Base-by-base conservation (phyloP, 2,329 filamentous ascomycete genomes). In the Macrophomina phaseolina region DNA sequence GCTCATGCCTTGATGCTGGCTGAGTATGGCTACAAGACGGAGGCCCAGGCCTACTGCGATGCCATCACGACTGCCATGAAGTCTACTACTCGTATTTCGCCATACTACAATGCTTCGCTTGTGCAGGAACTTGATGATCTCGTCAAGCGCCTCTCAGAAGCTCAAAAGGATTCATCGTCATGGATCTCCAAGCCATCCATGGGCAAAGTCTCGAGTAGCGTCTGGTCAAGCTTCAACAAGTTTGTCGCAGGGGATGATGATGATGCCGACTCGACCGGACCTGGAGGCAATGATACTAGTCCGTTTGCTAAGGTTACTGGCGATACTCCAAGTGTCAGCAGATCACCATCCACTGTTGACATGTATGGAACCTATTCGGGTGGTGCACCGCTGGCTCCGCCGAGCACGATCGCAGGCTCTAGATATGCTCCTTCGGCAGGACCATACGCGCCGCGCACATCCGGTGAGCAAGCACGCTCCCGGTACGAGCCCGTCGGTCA, bases 101-200 rank as follows among this genome's bases (percentile, higher is more conserved):
- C 90, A 2, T 98, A 99, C 78, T 92, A 97, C 75, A 90, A 97
- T 73, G 82, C 86, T 14, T 80, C 89, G 36, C 84, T 99, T 52
- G 89, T 95, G 68, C 83, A 86, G 11, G 87, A 89, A 36, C 86
- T 98, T 7, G 93, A 97, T 67, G 94, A 98, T 75, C 84, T 99
- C 38, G 88, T 87, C 75, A 91, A 90, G 70, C 89, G 94, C 68
- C 82, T 99, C 46, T 94, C 91, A 71, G 91, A 95, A 76, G 90
- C 93, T 18, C 93, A 94, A 12, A 92, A 91, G 74, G 93, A 95
- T 71, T 90, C 89, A 6, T 89, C 88, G 23, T 94, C 93, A 2
- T 97, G 94, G 92, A 95, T 99, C 63, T 91, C 93, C 1, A 97
- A 95, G 78, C 93, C 94, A 6, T 97, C 89, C 77, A 96, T 98